Evolutionary conservation across 305 asterid species (phyloP), one percentile per base, ranked within the genome.

Genomic region (Vinca major): DNA sequence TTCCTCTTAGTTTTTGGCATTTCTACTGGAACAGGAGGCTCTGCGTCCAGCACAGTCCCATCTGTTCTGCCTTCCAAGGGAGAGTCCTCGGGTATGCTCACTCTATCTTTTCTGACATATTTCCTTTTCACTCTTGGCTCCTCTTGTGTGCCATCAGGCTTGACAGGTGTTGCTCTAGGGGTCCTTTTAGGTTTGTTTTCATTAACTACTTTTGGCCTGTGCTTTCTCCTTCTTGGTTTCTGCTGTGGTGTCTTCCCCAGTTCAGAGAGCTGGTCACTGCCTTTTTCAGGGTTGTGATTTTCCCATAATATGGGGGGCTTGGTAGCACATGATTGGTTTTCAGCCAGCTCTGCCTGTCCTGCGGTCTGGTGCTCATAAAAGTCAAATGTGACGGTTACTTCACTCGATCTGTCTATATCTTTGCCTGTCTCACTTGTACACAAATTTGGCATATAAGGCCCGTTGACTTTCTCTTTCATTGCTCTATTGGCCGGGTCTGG

Each of bases 121-220:
- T 81, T 86, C 78, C 96, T 81, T 79, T 80, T 88, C 33, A 65
- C 85, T 61, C 51, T 73, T 26, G 77, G 57, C 62, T 70, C 76
- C 63, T 79, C 84, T 67, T 77, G 75, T 40, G 81, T 47, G 67
- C 51, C 73, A 74, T 78, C 43, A 66, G 85, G 72, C 65, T 76
- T 87, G 58, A 73, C 77, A 16, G 79, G 80, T 66, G 74, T 78
- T 70, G 83, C 76, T 69, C 70, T 86, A 21, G 81, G 86, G 71
- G 85, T 74, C 56, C 62, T 80, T 71, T 84, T 86, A 66, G 80
- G 63, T 77, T 87, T 61, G 55, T 89, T 88, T 78, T 89, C 96
- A 63, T 76, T 77, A 54, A 93, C 78, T 67, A 93, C 99, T 75
- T 88, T 91, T 56, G 99, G 99, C 80, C 96, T 85, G 84, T 93